These are phyloP conservation scores for Calonectria montana DNA, from an alignment of 2,329 filamentous ascomycete species.

Conservation along the genomic window DNA sequence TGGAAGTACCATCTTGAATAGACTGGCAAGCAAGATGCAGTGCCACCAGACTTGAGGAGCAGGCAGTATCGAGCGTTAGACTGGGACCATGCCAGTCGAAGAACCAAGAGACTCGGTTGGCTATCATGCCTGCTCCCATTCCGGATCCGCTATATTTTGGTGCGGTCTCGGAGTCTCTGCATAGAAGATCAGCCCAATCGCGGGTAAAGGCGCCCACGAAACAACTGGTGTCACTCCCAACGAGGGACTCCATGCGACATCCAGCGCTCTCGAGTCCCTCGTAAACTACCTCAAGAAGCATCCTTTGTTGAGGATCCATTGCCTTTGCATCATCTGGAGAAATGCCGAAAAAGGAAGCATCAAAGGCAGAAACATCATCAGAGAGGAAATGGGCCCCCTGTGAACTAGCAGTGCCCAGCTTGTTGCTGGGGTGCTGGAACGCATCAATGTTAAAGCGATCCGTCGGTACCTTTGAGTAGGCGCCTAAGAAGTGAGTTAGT, in stretches of 20 bases:
- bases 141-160: background rate
- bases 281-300: constrained; percentile 40
- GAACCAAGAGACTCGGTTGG: constrained; percentile 64
- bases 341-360: constrained; percentile 38
- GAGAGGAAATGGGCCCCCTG: constrained; percentile 44
- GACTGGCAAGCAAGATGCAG: constrained; percentile 53
- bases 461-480: background rate
- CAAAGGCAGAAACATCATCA: constrained; percentile 36
- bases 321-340: constrained; percentile 34
- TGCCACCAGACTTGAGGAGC: constrained; percentile 60
- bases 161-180: background rate
- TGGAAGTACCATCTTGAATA: background rate
- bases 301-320: constrained; percentile 45
- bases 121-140: constrained; percentile 54
- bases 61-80: constrained; percentile 62
- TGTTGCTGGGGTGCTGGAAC: background rate
- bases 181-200: background rate
- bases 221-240: background rate
- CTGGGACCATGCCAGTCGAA: constrained; percentile 64
- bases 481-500: background rate
- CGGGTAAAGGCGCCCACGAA: background rate
- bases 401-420: constrained; percentile 30
- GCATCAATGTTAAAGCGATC: background rate
- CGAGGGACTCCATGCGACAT: background rate
- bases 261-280: constrained; percentile 39